Evolutionary conservation across 139 green algal species (phyloP), one percentile per base, ranked within the genome.

Genomic region (Chlorella ohadii): DNA sequence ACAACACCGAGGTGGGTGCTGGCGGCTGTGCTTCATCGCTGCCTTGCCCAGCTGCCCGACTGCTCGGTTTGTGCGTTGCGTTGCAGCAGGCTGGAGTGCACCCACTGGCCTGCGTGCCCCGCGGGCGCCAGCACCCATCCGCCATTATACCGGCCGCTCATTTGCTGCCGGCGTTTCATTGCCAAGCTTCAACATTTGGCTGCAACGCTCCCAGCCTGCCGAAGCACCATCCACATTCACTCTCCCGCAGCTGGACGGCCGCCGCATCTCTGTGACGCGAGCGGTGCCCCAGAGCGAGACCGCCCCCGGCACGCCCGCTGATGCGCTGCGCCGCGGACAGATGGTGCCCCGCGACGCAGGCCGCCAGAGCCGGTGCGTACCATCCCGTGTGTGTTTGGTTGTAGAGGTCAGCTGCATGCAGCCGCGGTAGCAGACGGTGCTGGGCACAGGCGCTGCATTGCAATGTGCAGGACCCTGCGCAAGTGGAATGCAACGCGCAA

Each of bases 201-300:
- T 51, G 44, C 44, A 51, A 51, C 9, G 44, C 44, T 22, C 15
- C 12, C 51, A 19, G 12, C 51, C 51, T 22, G 51, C 51, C 11
- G 51, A 23, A 13, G 7, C 44, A 51, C 44, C 6, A 19, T 59
- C 11, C 51, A 59, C 51, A 13, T 13, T 22, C 51, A 59, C 51
- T 59, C 11, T 22, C 15, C 51, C 15, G 51, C 51, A 59, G 66
- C 74, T 98, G 25, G 92, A 96, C 11, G 93, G 91, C 4, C 90
- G 94, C 34, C 88, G 84, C 20, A 96, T 98, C 33, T 94, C 89
- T 0, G 93, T 96, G 1, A 93, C 89, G 28, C 76, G 77, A 13
- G 94, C 94, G 28, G 91, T 98, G 63, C 94, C 94, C 20, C 87
- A 95, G 85, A 72, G 86, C 20, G 82, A 95, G 78, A 96, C 90